A percentile compares a stretch with the other conserved stretches of the same genome.
Conservation (phyloP, 495 filamentous ascomycete species). For the Clohesyomyces aquaticus region DNA sequence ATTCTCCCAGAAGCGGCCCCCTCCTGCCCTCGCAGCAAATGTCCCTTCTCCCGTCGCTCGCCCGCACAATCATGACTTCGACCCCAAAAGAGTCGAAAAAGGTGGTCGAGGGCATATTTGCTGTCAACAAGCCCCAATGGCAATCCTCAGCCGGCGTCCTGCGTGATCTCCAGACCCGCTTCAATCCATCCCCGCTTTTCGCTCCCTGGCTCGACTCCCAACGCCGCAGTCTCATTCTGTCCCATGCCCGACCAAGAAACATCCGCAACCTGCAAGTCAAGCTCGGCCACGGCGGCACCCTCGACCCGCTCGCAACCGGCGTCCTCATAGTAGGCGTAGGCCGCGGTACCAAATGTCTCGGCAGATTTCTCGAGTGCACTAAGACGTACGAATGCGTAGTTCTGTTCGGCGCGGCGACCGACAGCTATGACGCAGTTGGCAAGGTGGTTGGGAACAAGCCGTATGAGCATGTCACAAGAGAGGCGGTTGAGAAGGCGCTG, state of each 20-base stretch:
- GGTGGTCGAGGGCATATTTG: conserved; percentile 38
- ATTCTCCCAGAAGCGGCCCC: not conserved
- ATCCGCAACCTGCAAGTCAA: conserved; percentile 70
- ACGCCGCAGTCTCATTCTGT: conserved; percentile 55
- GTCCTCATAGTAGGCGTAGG: conserved; percentile 88
- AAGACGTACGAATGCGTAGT: conserved; percentile 91
- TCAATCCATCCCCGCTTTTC: conserved; percentile 81
- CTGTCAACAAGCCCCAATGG: conserved; percentile 84
- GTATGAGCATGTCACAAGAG: conserved; percentile 77
- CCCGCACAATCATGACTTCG: conserved; percentile 32
- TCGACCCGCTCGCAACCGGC: conserved; percentile 92
- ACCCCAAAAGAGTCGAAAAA: conserved; percentile 26
- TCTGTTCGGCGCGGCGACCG: conserved; percentile 88
- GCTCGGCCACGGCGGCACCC: conserved; percentile 93
- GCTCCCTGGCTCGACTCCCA: conserved; percentile 70
- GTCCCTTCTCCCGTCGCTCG: conserved; percentile 12
- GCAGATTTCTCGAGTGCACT: conserved; percentile 78
- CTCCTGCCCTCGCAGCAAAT: conserved; percentile 5
- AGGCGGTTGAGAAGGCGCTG: conserved; percentile 76
- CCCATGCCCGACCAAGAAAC: conserved; percentile 57
- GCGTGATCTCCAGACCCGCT: conserved; percentile 76
- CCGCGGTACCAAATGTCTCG: conserved; percentile 80
- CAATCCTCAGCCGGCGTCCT: conserved; percentile 86
- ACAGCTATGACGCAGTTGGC: conserved; percentile 85
- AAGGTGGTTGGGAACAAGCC: conserved; percentile 74